Evolutionary conservation across 2,329 filamentous ascomycete species (phyloP).

Genomic region (Trichoderma brevicompactum): DNA sequence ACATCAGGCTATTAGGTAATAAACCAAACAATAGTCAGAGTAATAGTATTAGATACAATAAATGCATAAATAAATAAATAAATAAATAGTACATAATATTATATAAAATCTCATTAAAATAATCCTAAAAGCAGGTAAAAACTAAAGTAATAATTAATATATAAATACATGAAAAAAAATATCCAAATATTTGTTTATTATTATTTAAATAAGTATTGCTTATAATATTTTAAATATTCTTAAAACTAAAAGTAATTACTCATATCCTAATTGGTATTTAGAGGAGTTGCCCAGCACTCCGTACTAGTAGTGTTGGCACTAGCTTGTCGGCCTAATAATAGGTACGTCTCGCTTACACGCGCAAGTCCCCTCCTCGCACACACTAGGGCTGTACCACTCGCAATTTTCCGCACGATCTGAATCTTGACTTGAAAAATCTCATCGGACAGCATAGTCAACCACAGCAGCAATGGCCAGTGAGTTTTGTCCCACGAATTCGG

Average conservation of each 20-base stretch:
- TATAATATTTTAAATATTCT: neutral
- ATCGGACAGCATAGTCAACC: slow-evolving; percentile 17
- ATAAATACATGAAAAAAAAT: neutral
- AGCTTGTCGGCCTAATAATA: neutral
- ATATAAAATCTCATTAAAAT: too few species aligned
- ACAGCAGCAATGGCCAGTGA: slow-evolving; percentile 25
- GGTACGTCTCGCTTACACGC: slow-evolving; percentile 19
- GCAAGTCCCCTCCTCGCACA: slow-evolving; percentile 16
- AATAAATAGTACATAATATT: too few species aligned
- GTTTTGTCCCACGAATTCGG: slow-evolving; percentile 1
- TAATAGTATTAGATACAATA: too few species aligned
- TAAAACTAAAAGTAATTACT: too few species aligned
- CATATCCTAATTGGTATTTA: neutral
- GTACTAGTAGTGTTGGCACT: neutral
- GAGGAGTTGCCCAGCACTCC: neutral
- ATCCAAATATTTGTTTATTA: neutral
- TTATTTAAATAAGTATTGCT: too few species aligned
- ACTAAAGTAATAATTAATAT: neutral
- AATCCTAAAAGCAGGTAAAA: neutral
- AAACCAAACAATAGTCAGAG: too few species aligned
- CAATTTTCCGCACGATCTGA: slow-evolving; percentile 26
- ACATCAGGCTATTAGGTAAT: neutral
- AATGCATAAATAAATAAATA: too few species aligned
- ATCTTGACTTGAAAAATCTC: slow-evolving; percentile 24
- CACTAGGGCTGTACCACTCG: slow-evolving; percentile 27